These are phyloP conservation scores for Asterochloris sp. DNA, from an alignment of 139 green algal genomes.

Conservation along the genomic window DNA sequence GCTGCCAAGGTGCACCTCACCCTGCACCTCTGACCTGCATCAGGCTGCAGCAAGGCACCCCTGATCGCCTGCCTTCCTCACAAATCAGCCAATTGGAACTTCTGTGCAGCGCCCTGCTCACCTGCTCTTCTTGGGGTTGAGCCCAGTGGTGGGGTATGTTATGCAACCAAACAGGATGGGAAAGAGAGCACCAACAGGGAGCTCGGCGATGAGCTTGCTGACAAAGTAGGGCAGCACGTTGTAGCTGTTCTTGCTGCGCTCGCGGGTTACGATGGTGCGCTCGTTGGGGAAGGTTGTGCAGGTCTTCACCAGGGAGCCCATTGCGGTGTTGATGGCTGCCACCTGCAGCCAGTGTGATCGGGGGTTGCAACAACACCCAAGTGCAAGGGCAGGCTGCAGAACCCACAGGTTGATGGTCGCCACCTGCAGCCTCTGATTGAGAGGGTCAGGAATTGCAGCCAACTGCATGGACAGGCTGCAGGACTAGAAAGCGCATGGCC, in stretches of 20 bases:
- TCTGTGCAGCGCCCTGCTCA: not conserved
- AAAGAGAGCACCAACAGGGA: conserved; percentile 79
- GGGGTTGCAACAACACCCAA: too few species aligned
- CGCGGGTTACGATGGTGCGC: conserved; percentile 71
- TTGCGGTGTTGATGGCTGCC: conserved; percentile 81
- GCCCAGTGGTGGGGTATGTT: conserved; percentile 80
- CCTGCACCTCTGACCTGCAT: not conserved
- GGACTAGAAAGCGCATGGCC: too few species aligned
- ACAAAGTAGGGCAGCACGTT: conserved; percentile 55
- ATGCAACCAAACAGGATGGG: conserved; percentile 75
- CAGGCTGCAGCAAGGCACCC: not conserved
- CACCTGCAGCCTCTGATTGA: too few species aligned
- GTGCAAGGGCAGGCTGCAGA: too few species aligned
- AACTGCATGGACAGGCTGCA: too few species aligned
- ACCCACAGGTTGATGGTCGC: too few species aligned
- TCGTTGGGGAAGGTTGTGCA: conserved; percentile 83
- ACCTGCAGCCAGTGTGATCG: conserved; percentile 49
- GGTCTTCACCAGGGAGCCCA: conserved; percentile 84
- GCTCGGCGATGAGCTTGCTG: conserved; percentile 85
- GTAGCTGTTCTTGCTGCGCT: conserved; percentile 64
- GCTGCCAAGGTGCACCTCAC: not conserved
- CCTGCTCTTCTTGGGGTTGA: conserved; percentile 44
- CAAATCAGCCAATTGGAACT: not conserved
- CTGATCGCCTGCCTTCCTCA: too few species aligned
- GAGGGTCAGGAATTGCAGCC: too few species aligned